Evolutionary conservation across 2,329 filamentous ascomycete genomes (phyloP).

Genomic region (Aspergillus fumigatiaffinis): DNA sequence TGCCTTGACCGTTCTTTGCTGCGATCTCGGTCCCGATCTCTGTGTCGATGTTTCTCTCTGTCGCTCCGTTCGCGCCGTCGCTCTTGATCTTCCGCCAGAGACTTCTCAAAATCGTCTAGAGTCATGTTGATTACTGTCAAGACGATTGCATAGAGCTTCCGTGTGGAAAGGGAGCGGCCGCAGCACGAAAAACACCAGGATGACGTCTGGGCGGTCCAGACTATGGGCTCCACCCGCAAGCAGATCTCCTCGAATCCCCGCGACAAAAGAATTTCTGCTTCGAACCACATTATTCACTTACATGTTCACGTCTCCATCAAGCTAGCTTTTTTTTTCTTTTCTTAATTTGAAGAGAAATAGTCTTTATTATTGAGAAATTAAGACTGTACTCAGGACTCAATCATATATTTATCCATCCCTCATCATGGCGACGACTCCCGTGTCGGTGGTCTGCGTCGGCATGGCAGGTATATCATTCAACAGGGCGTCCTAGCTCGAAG

Average conservation of each 20-base stretch:
- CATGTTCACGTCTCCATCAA: slow-evolving; percentile 3
- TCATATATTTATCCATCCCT: not conserved
- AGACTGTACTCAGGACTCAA: not conserved
- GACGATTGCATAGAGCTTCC: not conserved
- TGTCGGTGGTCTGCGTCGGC: slow-evolving; percentile 87
- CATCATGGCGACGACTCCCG: slow-evolving; percentile 55
- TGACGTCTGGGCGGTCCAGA: slow-evolving; percentile 31
- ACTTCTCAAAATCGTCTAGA: slow-evolving; percentile 72
- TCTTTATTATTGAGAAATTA: not conserved
- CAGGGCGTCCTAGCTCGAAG: not conserved
- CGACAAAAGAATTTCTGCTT: slow-evolving; percentile 26
- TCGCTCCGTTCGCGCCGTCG: slow-evolving; percentile 36
- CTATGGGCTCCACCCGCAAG: slow-evolving; percentile 19
- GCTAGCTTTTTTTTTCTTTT: not conserved
- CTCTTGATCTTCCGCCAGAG: slow-evolving; percentile 59
- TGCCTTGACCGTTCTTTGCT: slow-evolving; percentile 37
- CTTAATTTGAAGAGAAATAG: not conserved
- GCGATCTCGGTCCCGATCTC: slow-evolving; percentile 36
- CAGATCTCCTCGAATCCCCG: slow-evolving; percentile 24
- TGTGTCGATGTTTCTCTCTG: slow-evolving; percentile 30
- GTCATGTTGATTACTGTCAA: slow-evolving; percentile 43
- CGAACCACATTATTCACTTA: not conserved
- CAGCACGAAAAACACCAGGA: slow-evolving; percentile 11
- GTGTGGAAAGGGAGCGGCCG: not conserved
- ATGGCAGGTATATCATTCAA: slow-evolving; percentile 70